Evolutionary conservation across 208 protist species (phyloP).

Genomic region (Crithidia sp.): DNA sequence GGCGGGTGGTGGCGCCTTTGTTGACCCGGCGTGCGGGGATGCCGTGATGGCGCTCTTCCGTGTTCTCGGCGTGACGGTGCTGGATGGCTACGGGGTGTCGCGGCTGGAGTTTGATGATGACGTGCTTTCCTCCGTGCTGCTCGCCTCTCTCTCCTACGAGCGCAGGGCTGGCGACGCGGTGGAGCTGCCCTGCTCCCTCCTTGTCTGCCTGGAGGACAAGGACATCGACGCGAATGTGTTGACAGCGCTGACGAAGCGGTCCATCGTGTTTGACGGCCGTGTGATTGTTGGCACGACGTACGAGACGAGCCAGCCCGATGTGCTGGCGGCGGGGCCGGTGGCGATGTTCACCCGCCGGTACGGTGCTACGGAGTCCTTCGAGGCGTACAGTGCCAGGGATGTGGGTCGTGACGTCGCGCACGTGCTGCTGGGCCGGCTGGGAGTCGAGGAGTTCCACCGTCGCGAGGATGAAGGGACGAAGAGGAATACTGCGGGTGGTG

Average conservation of each 20-base stretch:
- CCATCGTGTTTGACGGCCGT: conserved; percentile 94
- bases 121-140: conserved; percentile 67
- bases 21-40: conserved; percentile 58
- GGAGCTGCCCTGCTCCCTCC: conserved; percentile 83
- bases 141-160: conserved; percentile 59
- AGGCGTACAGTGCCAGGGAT: conserved; percentile 85
- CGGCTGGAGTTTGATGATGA: conserved; percentile 89
- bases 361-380: conserved; percentile 82
- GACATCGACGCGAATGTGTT: conserved; percentile 91
- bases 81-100: conserved; percentile 76
- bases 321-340: conserved; percentile 91
- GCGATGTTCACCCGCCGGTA: conserved; percentile 94
- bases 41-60: conserved; percentile 64
- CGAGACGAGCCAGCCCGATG: conserved; percentile 78
- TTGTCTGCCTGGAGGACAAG: conserved; percentile 88
- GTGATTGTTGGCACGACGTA: conserved; percentile 92
- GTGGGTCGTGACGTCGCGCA: conserved; percentile 78
- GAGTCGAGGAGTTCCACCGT: conserved; percentile 76
- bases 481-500: background rate
- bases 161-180: conserved; percentile 63
- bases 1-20: conserved; percentile 17
- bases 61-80: conserved; percentile 78
- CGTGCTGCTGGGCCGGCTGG: conserved; percentile 77
- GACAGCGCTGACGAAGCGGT: conserved; percentile 88
- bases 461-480: background rate